Base-by-base conservation (phyloP, 2,329 filamentous ascomycete species). In the Pseudogymnoascus verrucosus region DNA sequence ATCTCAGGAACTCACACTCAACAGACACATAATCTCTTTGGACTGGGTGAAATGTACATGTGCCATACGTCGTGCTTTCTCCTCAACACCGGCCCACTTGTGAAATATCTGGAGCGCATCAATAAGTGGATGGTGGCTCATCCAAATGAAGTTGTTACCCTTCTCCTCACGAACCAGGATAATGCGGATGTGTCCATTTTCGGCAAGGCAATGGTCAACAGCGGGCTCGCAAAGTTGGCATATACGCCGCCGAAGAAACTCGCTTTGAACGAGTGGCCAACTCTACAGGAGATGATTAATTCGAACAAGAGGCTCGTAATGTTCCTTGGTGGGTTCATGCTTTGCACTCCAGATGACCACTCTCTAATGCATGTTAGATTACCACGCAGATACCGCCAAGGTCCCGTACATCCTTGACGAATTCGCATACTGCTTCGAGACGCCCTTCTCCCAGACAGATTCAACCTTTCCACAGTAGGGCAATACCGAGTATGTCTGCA, bases 351-450 rank as follows among this genome's bases (percentile, higher is more conserved):
- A 7, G 7, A 28, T 5, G 19, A 0, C 5, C 7, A 42, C 19
- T 34, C 34, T 61, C 47, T 63, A 40, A 63, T 28, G 10, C 5
- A 21, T 12, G 71, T 76, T 81, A 85, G 89, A 92, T 73, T 90
- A 83, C 68, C 71, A 80, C 61, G 73, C 78, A 64, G 78, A 85
- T 65, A 77, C 76, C 1, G 74, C 70, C 34, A 72, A 77, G 60
- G 81, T 84, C n/a, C 78, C 83, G 26, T 89, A 87, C 71, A 84
- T 90, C 62, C 78, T 89, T 63, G 78, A 83, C 71, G 81, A 89
- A 71, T 89, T 86, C 71, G 75, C 77, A 23, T 85, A 85, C 74
- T 82, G 88, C 68, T 92, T 89, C 78, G 90, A 93, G 73, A 93
- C 89, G 51, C 79, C 83, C 0, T 93, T 82, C 75, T 85, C 89